Base-by-base conservation (phyloP, 345 rosid species). In the Reutealis trisperma region DNA sequence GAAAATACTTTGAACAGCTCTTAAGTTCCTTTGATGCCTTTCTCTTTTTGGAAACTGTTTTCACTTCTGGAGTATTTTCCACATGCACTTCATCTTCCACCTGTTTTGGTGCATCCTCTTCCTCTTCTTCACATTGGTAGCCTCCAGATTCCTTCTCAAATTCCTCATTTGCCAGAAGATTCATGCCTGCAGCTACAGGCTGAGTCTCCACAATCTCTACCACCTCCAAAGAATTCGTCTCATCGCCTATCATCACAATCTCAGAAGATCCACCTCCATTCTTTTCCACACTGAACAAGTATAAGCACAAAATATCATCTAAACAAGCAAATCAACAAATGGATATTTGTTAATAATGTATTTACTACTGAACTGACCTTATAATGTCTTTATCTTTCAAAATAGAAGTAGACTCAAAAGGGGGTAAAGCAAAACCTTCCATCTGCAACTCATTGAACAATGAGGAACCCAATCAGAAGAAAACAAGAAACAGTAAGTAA, bases 361-460 rank as follows among this genome's bases (percentile, higher is more conserved):
- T 16, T 14, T 54, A 6, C 9, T 51, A 13, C 1, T 21, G 55
- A 63, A 82, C 92, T 83, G 57, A 95, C 99, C 92, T 79, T 76
- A 96, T 76, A 32, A 91, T 80, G 72, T 96, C 99, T 71, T 85
- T 89, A 78, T 96, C 97, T 83, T 88, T 90, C 74, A 96, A 83
- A 69, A 96, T 77, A 72, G 81, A 80, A 78, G 90, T 90, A 3
- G 92, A 88, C 85, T 94, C 98, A 21, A 94, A 94, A 24, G 94
- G 88, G 5, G 98, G 99, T 71, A 96, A 82, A 81, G 80, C 92
- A 79, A 92, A 94, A 9, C 94, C 97, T 74, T 94, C 97, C 99
- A 96, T 96, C 99, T 95, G 87, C 64, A 83, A 83, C 3, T n/a
- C 61, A 51, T 52, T 58, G 79, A 77, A 25, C 1, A 32, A 62